These are phyloP conservation scores for Misopates orontium DNA, from an alignment of 257 asterid species.

Conservation along the genomic window DNA sequence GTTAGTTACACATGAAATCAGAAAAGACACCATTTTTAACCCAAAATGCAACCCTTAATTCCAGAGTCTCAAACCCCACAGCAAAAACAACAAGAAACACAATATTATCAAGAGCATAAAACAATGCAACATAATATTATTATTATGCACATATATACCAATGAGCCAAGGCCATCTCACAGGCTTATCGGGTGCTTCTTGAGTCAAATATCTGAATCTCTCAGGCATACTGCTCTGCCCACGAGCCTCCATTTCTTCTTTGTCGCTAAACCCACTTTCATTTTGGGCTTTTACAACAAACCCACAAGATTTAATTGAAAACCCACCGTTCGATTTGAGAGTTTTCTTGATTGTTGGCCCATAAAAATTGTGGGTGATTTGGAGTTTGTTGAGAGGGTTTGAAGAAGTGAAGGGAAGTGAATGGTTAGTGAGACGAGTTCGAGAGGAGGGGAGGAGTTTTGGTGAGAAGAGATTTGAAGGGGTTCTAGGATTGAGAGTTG, in stretches of 20 bases:
- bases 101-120: not conserved
- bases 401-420: conserved; percentile 26
- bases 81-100: conserved; percentile 4
- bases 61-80: not conserved
- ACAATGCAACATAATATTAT: not conserved
- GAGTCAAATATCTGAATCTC: conserved; percentile 72
- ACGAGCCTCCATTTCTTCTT: conserved; percentile 55
- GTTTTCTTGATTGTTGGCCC: conserved; percentile 32
- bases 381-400: conserved; percentile 32
- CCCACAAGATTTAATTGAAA: conserved; percentile 35
- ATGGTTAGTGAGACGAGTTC: conserved; percentile 21
- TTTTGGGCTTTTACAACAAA: conserved; percentile 43
- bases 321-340: not conserved
- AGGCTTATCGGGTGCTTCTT: conserved; percentile 79
- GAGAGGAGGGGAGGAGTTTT: conserved; percentile 19
- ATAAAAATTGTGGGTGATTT: conserved; percentile 26
- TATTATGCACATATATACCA: conserved; percentile 41
- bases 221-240: conserved; percentile 87
- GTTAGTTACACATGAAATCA: no score
- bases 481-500: conserved; percentile 40
- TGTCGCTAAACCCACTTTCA: conserved; percentile 30
- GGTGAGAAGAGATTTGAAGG: conserved; percentile 29
- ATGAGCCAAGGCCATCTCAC: conserved; percentile 79
- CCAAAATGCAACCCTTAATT: no score
- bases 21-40: no score